Evolutionary conservation across 2,329 filamentous ascomycete genomes (phyloP).

Genomic region (Passalora sequoiae): DNA sequence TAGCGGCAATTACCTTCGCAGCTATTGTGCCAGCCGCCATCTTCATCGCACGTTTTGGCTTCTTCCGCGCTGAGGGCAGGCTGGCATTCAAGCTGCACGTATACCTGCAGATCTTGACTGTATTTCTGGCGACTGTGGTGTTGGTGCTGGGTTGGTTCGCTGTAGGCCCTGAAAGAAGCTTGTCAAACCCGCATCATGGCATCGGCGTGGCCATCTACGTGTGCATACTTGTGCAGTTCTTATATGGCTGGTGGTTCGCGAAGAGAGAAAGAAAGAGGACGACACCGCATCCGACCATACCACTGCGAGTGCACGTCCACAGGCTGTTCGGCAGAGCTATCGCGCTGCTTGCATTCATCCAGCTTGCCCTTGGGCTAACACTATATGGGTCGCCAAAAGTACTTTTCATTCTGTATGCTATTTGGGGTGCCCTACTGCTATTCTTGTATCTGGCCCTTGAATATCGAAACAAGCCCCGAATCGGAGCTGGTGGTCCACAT

Average conservation of each 20-base stretch:
- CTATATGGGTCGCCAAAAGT: slow-evolving; percentile 84
- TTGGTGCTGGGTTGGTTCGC: slow-evolving; percentile 74
- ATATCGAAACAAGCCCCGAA: slow-evolving; percentile 45
- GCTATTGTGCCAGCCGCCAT: slow-evolving; percentile 69
- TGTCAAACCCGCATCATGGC: slow-evolving; percentile 79
- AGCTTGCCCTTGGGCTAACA: slow-evolving; percentile 83
- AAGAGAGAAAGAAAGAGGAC: slow-evolving; percentile 46
- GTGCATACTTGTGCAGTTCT: slow-evolving; percentile 63
- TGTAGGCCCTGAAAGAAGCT: slow-evolving; percentile 64
- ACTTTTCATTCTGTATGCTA: slow-evolving; percentile 77
- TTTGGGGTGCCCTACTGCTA: slow-evolving; percentile 70
- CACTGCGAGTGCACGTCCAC: slow-evolving; percentile 60
- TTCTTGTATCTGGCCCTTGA: slow-evolving; percentile 74
- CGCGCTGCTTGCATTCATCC: slow-evolving; percentile 74
- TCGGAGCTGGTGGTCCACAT: slow-evolving; percentile 30
- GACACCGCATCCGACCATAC: slow-evolving; percentile 47
- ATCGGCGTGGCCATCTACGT: slow-evolving; percentile 76
- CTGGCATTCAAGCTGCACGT: slow-evolving; percentile 65
- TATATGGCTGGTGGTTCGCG: slow-evolving; percentile 63
- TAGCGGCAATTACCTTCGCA: slow-evolving; percentile 69
- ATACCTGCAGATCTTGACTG: slow-evolving; percentile 65
- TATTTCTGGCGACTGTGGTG: slow-evolving; percentile 63
- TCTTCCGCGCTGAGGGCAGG: slow-evolving; percentile 54
- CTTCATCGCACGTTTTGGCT: slow-evolving; percentile 58
- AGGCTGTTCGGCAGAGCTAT: slow-evolving; percentile 79